phyloP scores from a whole-genome alignment of 164 flowering plant species.

The Malania oleifera region DNA sequence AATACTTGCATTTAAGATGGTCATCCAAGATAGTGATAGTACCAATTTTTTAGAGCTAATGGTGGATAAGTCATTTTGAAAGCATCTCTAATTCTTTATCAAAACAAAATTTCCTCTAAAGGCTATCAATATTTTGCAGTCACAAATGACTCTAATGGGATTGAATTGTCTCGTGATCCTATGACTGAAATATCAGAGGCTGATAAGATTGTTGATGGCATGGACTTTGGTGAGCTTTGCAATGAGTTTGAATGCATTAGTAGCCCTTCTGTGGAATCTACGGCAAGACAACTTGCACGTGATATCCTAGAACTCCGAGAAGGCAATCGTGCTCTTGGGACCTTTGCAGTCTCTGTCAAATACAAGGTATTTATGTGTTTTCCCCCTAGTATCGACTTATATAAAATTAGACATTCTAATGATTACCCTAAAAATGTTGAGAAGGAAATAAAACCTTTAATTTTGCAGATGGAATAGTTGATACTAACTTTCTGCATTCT shows the following conservation, averaged over 20 bases:
- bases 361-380: no score
- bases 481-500: no score
- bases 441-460: no score
- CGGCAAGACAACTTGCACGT: conserved; percentile 84
- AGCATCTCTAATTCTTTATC: no score
- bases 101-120: background rate
- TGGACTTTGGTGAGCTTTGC: conserved; percentile 93
- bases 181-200: conserved; percentile 44
- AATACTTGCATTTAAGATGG: no score
- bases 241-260: conserved; percentile 94
- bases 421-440: no score
- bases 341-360: conserved; percentile 65
- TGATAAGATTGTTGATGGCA: conserved; percentile 78
- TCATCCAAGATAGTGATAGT: no score
- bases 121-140: conserved; percentile 24
- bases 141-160: conserved; percentile 36
- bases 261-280: conserved; percentile 82
- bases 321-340: conserved; percentile 79
- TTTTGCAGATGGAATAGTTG: no score
- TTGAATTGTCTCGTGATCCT: conserved; percentile 23
- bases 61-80: no score
- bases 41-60: no score
- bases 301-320: conserved; percentile 82
- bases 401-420: no score
- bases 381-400: no score